phyloP scores from a whole-genome alignment of 2,329 filamentous ascomycete species.

The Paecilomyces sp. region DNA sequence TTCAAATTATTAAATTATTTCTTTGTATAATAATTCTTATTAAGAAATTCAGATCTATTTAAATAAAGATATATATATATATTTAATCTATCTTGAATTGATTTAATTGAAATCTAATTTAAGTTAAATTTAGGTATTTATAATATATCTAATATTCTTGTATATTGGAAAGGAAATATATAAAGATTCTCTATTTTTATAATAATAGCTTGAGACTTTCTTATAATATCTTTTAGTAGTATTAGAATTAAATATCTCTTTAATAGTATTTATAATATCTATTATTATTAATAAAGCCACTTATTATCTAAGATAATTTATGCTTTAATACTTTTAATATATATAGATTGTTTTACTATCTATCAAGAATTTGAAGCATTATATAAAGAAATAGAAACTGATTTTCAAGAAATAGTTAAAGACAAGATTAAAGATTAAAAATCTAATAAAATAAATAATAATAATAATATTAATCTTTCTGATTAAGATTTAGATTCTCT shows the following conservation, averaged over 20 bases:
- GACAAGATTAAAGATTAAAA: neutral
- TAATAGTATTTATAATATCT: neutral
- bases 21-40: neutral
- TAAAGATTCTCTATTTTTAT: neutral
- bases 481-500: neutral
- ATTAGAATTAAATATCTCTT: neutral
- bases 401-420: neutral
- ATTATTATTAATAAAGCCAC: neutral
- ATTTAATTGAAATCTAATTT: too few relatives aligned
- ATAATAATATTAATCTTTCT: neutral
- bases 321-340: neutral
- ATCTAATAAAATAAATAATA: neutral
- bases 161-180: neutral
- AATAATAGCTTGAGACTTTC: too few relatives aligned
- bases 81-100: neutral
- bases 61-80: neutral
- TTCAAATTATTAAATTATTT: neutral
- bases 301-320: neutral
- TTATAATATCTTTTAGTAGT: too few relatives aligned
- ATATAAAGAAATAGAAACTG: neutral
- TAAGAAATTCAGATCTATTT: neutral
- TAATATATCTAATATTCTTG: neutral
- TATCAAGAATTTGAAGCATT: neutral
- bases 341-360: neutral
- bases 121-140: neutral